phyloP scores from a whole-genome alignment of 495 filamentous ascomycete species.

The Penicillium angulare region DNA sequence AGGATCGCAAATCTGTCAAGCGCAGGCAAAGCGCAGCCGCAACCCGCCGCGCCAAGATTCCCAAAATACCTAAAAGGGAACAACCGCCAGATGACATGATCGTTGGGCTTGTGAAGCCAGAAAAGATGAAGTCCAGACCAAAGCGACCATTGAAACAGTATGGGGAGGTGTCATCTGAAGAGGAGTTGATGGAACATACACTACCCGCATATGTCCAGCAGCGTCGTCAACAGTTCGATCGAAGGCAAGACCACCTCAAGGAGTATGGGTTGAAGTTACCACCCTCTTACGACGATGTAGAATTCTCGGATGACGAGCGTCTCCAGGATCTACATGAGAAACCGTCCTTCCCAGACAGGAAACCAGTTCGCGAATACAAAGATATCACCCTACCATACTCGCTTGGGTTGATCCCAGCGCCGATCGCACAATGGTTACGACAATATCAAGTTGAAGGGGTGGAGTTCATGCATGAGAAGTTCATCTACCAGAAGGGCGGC shows the following conservation, averaged over 20 bases:
- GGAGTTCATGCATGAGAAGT: conserved; percentile 81
- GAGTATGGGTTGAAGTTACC: conserved; percentile 73
- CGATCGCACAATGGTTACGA: conserved; percentile 88
- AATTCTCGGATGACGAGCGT: conserved; percentile 84
- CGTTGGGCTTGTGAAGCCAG: conserved; percentile 29
- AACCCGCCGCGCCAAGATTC: conserved; percentile 44
- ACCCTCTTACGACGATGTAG: conserved; percentile 74
- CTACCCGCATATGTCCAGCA: conserved; percentile 58
- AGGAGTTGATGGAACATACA: conserved; percentile 57
- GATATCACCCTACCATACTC: conserved; percentile 75
- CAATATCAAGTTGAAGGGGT: conserved; percentile 89
- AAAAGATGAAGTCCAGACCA: conserved; percentile 12
- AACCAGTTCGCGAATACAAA: conserved; percentile 64
- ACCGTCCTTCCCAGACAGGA: conserved; percentile 63
- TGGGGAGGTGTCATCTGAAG: conserved; percentile 47
- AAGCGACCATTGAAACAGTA: conserved; percentile 31
- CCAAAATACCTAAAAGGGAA: conserved; percentile 19
- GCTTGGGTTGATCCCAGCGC: conserved; percentile 80
- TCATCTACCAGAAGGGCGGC: conserved; percentile 89
- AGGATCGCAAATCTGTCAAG: conserved; percentile 55
- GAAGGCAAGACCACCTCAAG: conserved; percentile 54
- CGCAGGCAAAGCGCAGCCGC: conserved; percentile 51
- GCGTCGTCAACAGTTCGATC: conserved; percentile 52
- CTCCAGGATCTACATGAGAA: conserved; percentile 61
- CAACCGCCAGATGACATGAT: conserved; percentile 16